Conservation (phyloP, 1,284 basidiomycete genomes). For the Pyrrhoderma noxium region DNA sequence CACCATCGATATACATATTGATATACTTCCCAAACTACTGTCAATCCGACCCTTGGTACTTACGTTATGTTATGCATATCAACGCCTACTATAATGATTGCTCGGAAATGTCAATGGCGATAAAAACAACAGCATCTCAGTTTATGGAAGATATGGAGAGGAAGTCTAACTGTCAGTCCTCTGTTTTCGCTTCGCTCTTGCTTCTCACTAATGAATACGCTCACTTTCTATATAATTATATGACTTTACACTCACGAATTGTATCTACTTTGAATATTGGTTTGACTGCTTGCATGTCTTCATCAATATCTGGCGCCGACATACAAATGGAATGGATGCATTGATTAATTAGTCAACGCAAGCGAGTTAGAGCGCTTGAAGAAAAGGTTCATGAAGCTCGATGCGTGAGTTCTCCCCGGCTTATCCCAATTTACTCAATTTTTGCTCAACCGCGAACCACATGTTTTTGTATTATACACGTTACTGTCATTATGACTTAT, state of each 20-base stretch:
- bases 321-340: constrained; percentile 19
- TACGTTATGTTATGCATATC: constrained; percentile 15
- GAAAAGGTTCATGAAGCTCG: constrained; percentile 99
- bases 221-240: no score
- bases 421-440: no score
- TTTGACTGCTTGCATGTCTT: no score
- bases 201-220: no score
- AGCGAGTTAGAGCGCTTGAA: constrained; percentile 90
- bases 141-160: constrained; percentile 93
- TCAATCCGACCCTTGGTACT: no score
- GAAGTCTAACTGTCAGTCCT: constrained; percentile 79
- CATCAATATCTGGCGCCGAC: no score
- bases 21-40: no score
- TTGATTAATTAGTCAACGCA: constrained; percentile 64
- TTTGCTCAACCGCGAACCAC: no score
- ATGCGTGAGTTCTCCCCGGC: constrained; percentile 51
- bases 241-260: no score
- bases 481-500: no score
- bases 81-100: constrained; percentile 15
- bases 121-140: constrained; percentile 56
- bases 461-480: no score
- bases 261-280: no score
- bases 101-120: background rate
- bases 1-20: background rate
- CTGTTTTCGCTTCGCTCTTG: background rate